phyloP scores from a whole-genome alignment of 1,139 yeast species.

The Zygosaccharomyces sapae region DNA sequence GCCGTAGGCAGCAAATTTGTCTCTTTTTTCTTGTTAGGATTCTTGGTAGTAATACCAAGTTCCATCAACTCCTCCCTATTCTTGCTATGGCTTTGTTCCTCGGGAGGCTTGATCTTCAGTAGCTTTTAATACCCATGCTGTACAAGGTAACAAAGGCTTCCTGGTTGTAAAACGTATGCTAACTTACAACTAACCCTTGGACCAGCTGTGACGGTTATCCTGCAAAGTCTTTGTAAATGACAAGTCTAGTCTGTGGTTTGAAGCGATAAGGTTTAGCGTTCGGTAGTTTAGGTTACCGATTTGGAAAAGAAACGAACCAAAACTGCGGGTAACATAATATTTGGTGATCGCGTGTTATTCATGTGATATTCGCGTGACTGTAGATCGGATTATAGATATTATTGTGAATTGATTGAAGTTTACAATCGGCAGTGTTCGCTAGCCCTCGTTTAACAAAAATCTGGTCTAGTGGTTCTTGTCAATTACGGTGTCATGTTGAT shows the following conservation, averaged over 20 bases:
- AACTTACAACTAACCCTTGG: not conserved
- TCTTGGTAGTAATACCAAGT: constrained; percentile 51
- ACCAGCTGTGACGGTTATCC: not conserved
- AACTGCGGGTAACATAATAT: constrained; percentile 2
- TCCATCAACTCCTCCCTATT: constrained; percentile 49
- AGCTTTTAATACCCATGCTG: constrained; percentile 42
- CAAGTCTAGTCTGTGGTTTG: not conserved
- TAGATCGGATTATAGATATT: no score
- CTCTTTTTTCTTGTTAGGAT: constrained; percentile 41
- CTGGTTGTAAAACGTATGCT: no score
- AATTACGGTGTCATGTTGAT: no score
- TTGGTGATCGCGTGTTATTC: no score
- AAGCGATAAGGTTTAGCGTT: constrained; percentile 3
- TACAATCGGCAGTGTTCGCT: no score
- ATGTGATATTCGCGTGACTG: no score
- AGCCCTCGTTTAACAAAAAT: no score
- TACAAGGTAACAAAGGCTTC: not conserved
- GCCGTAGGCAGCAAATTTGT: constrained; percentile 63
- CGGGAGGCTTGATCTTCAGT: constrained; percentile 51
- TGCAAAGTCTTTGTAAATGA: not conserved
- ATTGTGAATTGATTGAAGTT: not conserved
- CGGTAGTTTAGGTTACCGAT: constrained; percentile 1
- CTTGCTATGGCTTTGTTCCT: constrained; percentile 59
- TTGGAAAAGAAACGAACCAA: constrained; percentile 5
- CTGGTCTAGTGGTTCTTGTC: no score